A percentile compares a stretch with the other conserved stretches of the same genome.
Evolutionary conservation across 192 early-diverging fungal species (phyloP).

Genomic region (Nowakowskiella sp.): DNA sequence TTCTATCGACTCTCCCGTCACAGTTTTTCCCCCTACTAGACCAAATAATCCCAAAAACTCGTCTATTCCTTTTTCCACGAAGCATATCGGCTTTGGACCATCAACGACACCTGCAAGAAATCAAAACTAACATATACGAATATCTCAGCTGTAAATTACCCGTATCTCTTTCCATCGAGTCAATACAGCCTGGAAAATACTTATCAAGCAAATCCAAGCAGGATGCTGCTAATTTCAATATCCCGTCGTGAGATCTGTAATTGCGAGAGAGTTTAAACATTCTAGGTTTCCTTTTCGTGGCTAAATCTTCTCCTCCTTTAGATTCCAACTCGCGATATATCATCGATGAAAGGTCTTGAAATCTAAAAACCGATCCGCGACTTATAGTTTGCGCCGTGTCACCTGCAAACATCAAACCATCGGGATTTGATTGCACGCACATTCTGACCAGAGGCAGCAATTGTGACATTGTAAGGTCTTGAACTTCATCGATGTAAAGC

Average conservation of each 20-base stretch:
- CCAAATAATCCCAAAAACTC: conserved; percentile 6
- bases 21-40: conserved; percentile 10
- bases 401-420: conserved; percentile 25
- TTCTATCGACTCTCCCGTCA: conserved; percentile 14
- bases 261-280: conserved; percentile 11
- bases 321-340: conserved; percentile 7
- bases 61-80: neutral
- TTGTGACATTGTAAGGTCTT: conserved; percentile 23
- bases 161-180: conserved; percentile 6
- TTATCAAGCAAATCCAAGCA: conserved; percentile 12
- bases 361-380: conserved; percentile 20
- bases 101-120: conserved; percentile 15
- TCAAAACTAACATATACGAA: too few relatives aligned
- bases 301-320: conserved; percentile 1
- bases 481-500: conserved; percentile 15
- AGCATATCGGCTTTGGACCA: conserved; percentile 16
- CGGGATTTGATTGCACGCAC: conserved; percentile 8
- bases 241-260: conserved; percentile 23
- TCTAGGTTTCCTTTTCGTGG: neutral
- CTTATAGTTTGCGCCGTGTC: conserved; percentile 22
- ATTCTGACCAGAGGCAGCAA: conserved; percentile 12
- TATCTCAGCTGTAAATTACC: too few relatives aligned
- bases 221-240: conserved; percentile 17
- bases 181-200: conserved; percentile 16
- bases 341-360: conserved; percentile 16